A percentile compares a stretch with the other conserved stretches of the same genome.
phyloP scores from a whole-genome alignment of 768 basidiomycete genomes.

The Lanmaoa pseudosensibilis region DNA sequence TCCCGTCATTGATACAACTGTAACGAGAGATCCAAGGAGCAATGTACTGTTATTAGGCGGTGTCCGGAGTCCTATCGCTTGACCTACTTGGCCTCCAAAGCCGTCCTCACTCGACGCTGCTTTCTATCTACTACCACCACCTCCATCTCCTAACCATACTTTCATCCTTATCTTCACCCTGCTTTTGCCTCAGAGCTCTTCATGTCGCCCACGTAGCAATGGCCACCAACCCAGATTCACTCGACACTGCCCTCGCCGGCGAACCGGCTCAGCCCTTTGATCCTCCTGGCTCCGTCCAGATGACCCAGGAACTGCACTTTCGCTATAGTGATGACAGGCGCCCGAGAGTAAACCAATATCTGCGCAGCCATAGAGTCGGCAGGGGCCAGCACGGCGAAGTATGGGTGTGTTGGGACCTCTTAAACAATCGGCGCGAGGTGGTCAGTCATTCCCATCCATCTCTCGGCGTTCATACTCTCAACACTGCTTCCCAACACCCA shows the following conservation, averaged over 20 bases:
- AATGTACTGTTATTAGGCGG: slow-evolving; percentile 25
- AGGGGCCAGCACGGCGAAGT: slow-evolving; percentile 91
- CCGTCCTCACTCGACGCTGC: slow-evolving; percentile 17
- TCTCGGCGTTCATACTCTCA: slow-evolving; percentile 3
- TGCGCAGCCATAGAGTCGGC: slow-evolving; percentile 73
- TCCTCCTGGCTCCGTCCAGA: slow-evolving; percentile 48
- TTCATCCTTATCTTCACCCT: slow-evolving; percentile 10
- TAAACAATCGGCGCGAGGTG: slow-evolving; percentile 47
- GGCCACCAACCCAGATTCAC: slow-evolving; percentile 26
- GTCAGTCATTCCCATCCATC: slow-evolving; percentile 33
- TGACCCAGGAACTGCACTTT: slow-evolving; percentile 46
- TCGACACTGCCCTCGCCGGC: slow-evolving; percentile 36
- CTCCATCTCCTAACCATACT: slow-evolving; percentile 27
- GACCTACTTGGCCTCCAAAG: slow-evolving; percentile 13
- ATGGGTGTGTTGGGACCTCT: slow-evolving; percentile 63
- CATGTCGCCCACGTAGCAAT: slow-evolving; percentile 31
- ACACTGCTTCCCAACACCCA: slow-evolving; percentile 6
- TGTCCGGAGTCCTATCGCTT: slow-evolving; percentile 28
- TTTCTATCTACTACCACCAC: slow-evolving; percentile 23
- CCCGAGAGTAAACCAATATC: slow-evolving; percentile 81
- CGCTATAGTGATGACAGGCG: slow-evolving; percentile 41
- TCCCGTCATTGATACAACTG: slow-evolving; percentile 6
- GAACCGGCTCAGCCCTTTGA: slow-evolving; percentile 36
- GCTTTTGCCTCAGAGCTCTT: slow-evolving; percentile 11
- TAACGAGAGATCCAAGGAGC: slow-evolving; percentile 14